A percentile compares a stretch with the other conserved stretches of the same genome.
phyloP scores from a whole-genome alignment of 2,329 filamentous ascomycete genomes.

The Cercospora sp. region DNA sequence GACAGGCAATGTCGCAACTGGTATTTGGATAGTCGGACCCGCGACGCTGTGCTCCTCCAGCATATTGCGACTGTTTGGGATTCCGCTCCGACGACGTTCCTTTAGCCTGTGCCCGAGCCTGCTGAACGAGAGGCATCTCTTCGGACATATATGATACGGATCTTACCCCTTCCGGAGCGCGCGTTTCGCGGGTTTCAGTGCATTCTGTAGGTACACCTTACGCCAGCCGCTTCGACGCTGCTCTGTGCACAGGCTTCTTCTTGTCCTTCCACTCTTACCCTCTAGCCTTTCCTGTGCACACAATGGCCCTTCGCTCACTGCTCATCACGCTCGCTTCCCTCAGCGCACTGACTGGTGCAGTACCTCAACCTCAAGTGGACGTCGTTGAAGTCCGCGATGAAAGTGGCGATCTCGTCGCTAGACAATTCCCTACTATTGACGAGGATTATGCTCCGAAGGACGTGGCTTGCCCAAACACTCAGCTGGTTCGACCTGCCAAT shows the following conservation, averaged over 20 bases:
- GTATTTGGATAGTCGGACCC: not conserved
- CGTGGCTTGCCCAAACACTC: conserved; percentile 42
- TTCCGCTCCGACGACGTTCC: not conserved
- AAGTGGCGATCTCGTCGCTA: not conserved
- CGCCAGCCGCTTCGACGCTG: not conserved
- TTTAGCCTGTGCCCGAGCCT: not conserved
- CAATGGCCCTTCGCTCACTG: conserved; percentile 13
- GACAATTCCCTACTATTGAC: conserved; percentile 9
- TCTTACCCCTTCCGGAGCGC: not conserved
- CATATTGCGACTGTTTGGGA: not conserved
- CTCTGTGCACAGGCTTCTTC: not conserved
- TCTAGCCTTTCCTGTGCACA: not conserved
- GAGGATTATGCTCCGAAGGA: conserved; percentile 36
- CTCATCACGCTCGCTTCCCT: conserved; percentile 11
- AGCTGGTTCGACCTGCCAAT: conserved; percentile 42
- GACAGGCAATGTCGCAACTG: conserved; percentile 3
- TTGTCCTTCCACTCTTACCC: not conserved
- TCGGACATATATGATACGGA: not conserved
- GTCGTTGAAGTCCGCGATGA: conserved; percentile 12
- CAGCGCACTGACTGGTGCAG: conserved; percentile 8
- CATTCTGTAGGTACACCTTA: not conserved
- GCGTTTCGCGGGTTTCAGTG: not conserved
- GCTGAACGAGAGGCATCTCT: not conserved
- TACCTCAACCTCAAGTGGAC: conserved; percentile 4
- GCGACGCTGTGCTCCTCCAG: not conserved